Conservation (phyloP, 2,329 filamentous ascomycete genomes). For the Paracamarosporium sp. region DNA sequence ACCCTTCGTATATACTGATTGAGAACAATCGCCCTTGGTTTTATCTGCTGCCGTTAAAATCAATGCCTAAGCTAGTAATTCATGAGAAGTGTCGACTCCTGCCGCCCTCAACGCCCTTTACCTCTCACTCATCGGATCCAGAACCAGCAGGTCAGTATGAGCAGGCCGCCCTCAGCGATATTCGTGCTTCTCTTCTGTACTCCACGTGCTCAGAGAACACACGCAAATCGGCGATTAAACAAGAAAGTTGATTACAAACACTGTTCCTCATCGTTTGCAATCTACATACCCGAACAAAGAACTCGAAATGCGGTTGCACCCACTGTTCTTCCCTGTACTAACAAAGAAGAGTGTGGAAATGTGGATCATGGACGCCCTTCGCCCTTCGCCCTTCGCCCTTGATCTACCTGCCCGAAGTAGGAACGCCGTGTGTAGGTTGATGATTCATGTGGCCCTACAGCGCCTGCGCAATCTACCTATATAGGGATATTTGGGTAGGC, state of each 20-base stretch:
- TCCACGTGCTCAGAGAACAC: too few relatives aligned
- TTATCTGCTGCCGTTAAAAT: background rate
- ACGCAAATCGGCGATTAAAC: too few relatives aligned
- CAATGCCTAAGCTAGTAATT: background rate
- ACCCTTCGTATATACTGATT: background rate
- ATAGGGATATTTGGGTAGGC: background rate
- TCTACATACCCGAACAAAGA: background rate
- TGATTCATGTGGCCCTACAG: too few relatives aligned
- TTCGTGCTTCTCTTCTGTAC: too few relatives aligned
- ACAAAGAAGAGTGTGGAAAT: too few relatives aligned
- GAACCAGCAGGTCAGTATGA: too few relatives aligned
- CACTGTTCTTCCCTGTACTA: too few relatives aligned
- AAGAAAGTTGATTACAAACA: too few relatives aligned
- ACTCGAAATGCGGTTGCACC: too few relatives aligned
- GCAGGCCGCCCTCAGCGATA: too few relatives aligned
- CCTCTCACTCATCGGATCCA: background rate
- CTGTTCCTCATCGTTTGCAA: too few relatives aligned
- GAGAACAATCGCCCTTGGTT: background rate
- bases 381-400: background rate
- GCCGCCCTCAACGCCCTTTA: background rate
- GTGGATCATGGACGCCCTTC: background rate
- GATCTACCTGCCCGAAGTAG: background rate
- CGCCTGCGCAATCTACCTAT: too few relatives aligned
- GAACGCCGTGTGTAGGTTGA: background rate
- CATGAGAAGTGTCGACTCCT: background rate